These are phyloP conservation scores for Rhododendron ovatum DNA, from an alignment of 148 eudicot genomes.

Conservation along the genomic window DNA sequence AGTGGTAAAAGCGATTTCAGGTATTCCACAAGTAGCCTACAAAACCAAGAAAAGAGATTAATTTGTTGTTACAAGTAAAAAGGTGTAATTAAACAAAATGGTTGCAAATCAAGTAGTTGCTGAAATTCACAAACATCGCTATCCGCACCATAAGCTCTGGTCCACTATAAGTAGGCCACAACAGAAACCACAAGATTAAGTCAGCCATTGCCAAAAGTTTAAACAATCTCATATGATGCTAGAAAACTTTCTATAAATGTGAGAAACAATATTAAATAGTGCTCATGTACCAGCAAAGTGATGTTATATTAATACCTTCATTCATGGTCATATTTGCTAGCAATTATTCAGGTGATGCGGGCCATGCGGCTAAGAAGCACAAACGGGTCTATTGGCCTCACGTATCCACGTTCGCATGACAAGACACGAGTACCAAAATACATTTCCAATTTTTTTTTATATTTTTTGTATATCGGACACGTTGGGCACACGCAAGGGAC, in stretches of 20 bases:
- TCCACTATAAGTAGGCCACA: background rate
- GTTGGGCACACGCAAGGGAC: background rate
- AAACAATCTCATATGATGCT: background rate
- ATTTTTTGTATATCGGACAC: background rate
- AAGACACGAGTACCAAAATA: no score
- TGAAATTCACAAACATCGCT: background rate
- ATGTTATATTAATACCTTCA: background rate
- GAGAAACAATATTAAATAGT: background rate
- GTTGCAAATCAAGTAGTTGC: background rate
- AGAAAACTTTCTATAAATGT: background rate
- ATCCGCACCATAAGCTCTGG: background rate
- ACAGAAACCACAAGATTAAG: background rate
- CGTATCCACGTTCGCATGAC: no score
- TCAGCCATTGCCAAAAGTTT: background rate
- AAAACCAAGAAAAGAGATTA: conserved; percentile 8
- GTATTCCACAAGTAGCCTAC: conserved; percentile 95
- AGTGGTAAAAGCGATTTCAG: conserved; percentile 84
- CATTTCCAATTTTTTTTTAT: background rate
- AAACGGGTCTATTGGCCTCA: background rate
- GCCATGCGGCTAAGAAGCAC: background rate
- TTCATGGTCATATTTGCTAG: background rate
- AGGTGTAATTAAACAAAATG: background rate
- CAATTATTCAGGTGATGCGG: background rate
- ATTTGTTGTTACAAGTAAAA: background rate
- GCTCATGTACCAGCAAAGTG: background rate